Evolutionary conservation across 225 moss, liverwort and hornwort genomes (phyloP), one percentile per base, ranked within the genome.

Genomic region (Pleurozium schreberi): DNA sequence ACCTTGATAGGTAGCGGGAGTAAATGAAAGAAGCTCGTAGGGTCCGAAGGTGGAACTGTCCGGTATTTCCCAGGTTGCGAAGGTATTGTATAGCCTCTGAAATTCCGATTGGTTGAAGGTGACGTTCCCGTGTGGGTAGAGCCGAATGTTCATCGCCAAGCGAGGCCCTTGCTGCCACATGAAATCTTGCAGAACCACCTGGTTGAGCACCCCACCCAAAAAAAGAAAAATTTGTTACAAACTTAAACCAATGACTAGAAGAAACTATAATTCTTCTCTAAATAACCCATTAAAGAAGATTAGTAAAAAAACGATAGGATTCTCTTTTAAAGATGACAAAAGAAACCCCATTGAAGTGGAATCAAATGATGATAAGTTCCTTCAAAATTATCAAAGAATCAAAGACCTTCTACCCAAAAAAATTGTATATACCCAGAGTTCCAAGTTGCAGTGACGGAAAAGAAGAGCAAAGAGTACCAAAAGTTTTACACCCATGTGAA

Each of bases 1-100:
- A 92, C 93, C 92, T 88, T 62, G 16, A 63, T 79, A 42, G 16
- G 68, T 81, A 0, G 93, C 90, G 7, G 93, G 90, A 5, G 33
- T 4, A 28, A 97, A 97, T 1, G 92, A 90, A 38, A 97, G 22
- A 62, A 99, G 88, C 80, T 97, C 96, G n/a, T 92, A 95, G 4
- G 99, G 97, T 59, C 97, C 98, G 59, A 97, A 97, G 28, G 90
- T n/a, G 14, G 3, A 0, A 53, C 91, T 94, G 85, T 91, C 90
- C 3, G 91, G 93, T 22, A 98, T 90, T 17, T 33, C 30, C 95
- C 95, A 95, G 3, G 53, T 10, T 20, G 95, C 33, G 83, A 96
- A 95, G 26, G 65, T 22, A 20, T 4, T 5, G 81, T 95, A 95
- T 13, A 99, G 88, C 68, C 92, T 66, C 21, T 85, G 76, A 43